phyloP scores from a whole-genome alignment of 2,329 filamentous ascomycete species.

The Fusarium secorum region DNA sequence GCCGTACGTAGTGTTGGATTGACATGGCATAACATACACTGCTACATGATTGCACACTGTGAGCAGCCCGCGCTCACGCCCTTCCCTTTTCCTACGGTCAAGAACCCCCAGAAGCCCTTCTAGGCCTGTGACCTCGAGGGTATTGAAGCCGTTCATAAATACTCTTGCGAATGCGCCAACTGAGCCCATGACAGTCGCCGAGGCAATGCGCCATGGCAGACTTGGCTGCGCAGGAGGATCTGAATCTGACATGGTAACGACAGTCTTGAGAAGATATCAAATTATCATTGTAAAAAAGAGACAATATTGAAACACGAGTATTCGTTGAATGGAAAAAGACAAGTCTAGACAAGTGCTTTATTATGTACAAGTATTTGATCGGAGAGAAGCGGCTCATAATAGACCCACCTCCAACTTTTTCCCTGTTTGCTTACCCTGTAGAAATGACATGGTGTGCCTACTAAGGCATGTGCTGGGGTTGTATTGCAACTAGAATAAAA shows the following conservation, averaged over 20 bases:
- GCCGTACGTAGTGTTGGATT: background rate
- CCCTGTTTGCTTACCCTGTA: constrained; percentile 14
- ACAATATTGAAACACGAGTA: background rate
- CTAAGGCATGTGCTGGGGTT: background rate
- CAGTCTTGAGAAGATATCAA: background rate
- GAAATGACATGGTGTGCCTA: background rate
- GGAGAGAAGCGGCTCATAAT: constrained; percentile 20
- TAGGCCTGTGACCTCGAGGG: constrained; percentile 78
- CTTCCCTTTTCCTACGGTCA: constrained; percentile 72
- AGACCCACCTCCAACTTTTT: constrained; percentile 31
- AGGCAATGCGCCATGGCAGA: constrained; percentile 75
- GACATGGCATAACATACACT: constrained; percentile 48
- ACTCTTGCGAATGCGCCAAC: constrained; percentile 74
- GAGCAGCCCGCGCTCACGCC: constrained; percentile 77
- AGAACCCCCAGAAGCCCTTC: constrained; percentile 78
- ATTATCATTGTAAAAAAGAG: background rate
- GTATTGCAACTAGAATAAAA: background rate
- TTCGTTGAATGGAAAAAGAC: background rate
- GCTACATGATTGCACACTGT: constrained; percentile 66
- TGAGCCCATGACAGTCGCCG: constrained; percentile 76
- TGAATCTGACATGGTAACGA: constrained; percentile 31
- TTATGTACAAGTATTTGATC: constrained; percentile 3
- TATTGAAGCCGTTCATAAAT: constrained; percentile 79
- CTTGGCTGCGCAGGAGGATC: constrained; percentile 57
- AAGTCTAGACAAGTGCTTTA: constrained; percentile 9